phyloP scores from a whole-genome alignment of 208 protist species.

The Leishmania tropica region DNA sequence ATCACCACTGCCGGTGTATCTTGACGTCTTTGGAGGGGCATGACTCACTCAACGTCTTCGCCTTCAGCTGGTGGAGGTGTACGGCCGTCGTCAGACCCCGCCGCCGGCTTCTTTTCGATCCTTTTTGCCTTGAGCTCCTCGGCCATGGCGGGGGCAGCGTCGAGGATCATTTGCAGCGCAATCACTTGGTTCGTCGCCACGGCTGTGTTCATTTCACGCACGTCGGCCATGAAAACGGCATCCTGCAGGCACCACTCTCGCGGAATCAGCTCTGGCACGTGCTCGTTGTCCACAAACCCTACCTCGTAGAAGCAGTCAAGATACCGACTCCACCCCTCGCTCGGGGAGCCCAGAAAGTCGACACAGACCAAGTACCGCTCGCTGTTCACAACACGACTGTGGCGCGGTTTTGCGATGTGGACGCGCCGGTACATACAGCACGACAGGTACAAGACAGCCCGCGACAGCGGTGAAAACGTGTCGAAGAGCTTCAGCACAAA shows the following conservation, averaged over 20 bases:
- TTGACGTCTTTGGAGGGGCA: neutral
- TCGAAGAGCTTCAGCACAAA: slow-evolving; percentile 93
- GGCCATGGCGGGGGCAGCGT: slow-evolving; percentile 22
- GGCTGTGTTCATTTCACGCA: slow-evolving; percentile 55
- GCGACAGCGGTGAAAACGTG: slow-evolving; percentile 84
- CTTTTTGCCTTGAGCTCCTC: neutral
- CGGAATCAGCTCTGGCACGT: slow-evolving; percentile 66
- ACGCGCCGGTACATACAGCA: slow-evolving; percentile 85
- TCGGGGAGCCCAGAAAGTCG: slow-evolving; percentile 41
- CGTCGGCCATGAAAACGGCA: slow-evolving; percentile 41
- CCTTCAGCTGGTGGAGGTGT: neutral
- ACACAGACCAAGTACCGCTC: slow-evolving; percentile 89
- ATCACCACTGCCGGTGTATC: neutral
- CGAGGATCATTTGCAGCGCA: slow-evolving; percentile 68
- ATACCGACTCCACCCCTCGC: slow-evolving; percentile 53
- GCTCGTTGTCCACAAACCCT: slow-evolving; percentile 68
- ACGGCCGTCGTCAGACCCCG: neutral
- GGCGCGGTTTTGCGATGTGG: slow-evolving; percentile 88
- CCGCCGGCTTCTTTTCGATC: neutral
- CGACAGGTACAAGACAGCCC: slow-evolving; percentile 77
- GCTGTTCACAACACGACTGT: slow-evolving; percentile 92
- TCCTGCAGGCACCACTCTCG: slow-evolving; percentile 50
- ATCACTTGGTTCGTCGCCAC: slow-evolving; percentile 65
- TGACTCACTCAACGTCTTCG: neutral
- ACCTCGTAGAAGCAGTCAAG: slow-evolving; percentile 57